A percentile compares a stretch with the other conserved stretches of the same genome.
phyloP scores from a whole-genome alignment of 768 basidiomycete genomes.

The Coprinellus micaceus region DNA sequence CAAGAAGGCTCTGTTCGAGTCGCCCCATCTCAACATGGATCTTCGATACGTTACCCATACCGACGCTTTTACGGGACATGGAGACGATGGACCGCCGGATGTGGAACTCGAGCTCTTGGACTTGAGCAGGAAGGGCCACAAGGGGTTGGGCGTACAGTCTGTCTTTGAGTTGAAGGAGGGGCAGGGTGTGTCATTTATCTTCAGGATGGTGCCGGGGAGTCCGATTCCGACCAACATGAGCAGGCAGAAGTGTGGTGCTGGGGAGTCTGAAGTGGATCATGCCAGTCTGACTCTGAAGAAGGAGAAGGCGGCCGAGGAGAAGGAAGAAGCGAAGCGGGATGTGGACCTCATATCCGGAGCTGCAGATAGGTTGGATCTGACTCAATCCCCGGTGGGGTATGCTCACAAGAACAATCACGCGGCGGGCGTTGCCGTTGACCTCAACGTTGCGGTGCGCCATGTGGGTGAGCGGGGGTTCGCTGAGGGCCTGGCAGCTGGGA shows the following conservation, averaged over 20 bases:
- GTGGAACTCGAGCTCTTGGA: slow-evolving; percentile 62
- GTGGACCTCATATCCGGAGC: too few species aligned
- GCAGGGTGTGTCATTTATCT: slow-evolving; percentile 84
- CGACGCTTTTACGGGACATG: slow-evolving; percentile 29
- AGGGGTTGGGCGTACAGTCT: slow-evolving; percentile 59
- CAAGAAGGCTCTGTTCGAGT: slow-evolving; percentile 62
- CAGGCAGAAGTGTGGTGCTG: not conserved
- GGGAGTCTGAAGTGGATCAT: too few species aligned
- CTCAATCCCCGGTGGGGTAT: too few species aligned
- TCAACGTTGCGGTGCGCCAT: not conserved
- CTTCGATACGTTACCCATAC: slow-evolving; percentile 69
- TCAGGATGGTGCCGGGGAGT: slow-evolving; percentile 58
- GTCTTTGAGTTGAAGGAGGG: slow-evolving; percentile 73
- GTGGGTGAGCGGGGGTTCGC: not conserved
- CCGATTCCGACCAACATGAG: not conserved
- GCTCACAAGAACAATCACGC: not conserved
- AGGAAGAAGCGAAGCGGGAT: too few species aligned
- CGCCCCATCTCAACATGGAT: slow-evolving; percentile 59
- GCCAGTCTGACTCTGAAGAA: too few species aligned
- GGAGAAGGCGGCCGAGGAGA: too few species aligned
- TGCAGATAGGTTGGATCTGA: too few species aligned
- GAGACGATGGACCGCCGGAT: slow-evolving; percentile 38
- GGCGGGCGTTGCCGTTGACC: not conserved
- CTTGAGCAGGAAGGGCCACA: slow-evolving; percentile 66
- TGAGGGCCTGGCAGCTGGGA: not conserved